Percentiles rank a stretch among this genome's conserved stretches.
phyloP scores from a whole-genome alignment of 2,329 filamentous ascomycete genomes.

The Zymoseptoria brevis region DNA sequence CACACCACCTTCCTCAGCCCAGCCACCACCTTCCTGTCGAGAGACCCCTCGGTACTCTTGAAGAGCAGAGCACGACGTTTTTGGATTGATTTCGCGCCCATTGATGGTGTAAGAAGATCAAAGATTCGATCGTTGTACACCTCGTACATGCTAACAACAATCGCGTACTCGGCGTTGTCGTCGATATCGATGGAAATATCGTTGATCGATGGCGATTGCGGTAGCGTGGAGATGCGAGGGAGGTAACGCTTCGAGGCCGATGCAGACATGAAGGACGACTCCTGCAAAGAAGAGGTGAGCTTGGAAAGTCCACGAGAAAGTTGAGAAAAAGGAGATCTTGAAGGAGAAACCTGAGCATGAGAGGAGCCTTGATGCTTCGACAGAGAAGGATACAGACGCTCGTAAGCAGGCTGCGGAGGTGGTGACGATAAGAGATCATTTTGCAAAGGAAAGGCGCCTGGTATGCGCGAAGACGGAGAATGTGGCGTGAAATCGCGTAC shows the following conservation, averaged over 20 bases:
- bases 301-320: slow-evolving; percentile 22
- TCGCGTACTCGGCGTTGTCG: slow-evolving; percentile 67
- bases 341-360: slow-evolving; percentile 6
- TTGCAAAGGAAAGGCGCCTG: slow-evolving; percentile 23
- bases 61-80: slow-evolving; percentile 76
- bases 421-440: slow-evolving; percentile 13
- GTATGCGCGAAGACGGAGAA: slow-evolving; percentile 9
- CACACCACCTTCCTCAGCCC: slow-evolving; percentile 88
- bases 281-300: slow-evolving; percentile 24
- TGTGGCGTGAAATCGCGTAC: slow-evolving; percentile 30
- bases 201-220: slow-evolving; percentile 66
- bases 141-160: slow-evolving; percentile 96
- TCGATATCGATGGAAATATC: slow-evolving; percentile 61
- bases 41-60: slow-evolving; percentile 81
- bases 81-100: slow-evolving; percentile 43
- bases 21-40: slow-evolving; percentile 88
- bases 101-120: slow-evolving; percentile 66
- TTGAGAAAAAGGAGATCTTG: slow-evolving; percentile 14
- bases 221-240: slow-evolving; percentile 61
- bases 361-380: slow-evolving; percentile 15
- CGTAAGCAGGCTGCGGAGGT: slow-evolving; percentile 11
- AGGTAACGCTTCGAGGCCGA: slow-evolving; percentile 46
- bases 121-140: slow-evolving; percentile 98
- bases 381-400: slow-evolving; percentile 26
- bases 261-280: slow-evolving; percentile 33